These are phyloP conservation scores for Zasmidium citrigriseum DNA, from an alignment of 2,329 filamentous ascomycete genomes.

Conservation along the genomic window DNA sequence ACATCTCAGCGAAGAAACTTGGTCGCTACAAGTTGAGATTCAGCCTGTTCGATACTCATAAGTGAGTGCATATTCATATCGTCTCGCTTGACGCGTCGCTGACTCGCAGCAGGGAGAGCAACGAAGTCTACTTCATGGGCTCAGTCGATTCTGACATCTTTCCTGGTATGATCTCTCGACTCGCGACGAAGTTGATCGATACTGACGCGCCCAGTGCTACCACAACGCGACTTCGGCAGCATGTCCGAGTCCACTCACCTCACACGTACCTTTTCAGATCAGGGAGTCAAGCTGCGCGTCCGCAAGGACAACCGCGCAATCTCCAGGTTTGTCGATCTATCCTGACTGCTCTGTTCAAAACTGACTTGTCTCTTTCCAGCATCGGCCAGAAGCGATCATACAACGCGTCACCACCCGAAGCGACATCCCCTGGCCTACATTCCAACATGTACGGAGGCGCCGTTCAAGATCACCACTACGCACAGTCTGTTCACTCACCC, in stretches of 20 bases:
- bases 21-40: constrained; percentile 76
- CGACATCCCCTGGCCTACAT: constrained; percentile 18
- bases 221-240: constrained; percentile 70
- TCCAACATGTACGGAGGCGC: constrained; percentile 18
- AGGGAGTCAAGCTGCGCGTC: constrained; percentile 79
- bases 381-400: constrained; percentile 21
- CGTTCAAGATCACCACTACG: constrained; percentile 21
- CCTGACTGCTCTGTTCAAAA: neutral
- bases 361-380: constrained; percentile 10
- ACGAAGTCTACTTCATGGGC: constrained; percentile 53
- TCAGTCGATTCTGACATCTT: constrained; percentile 67
- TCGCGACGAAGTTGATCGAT: neutral
- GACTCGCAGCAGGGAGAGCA: constrained; percentile 28
- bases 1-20: constrained; percentile 75
- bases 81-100: neutral
- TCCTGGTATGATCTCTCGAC: constrained; percentile 53
- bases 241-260: constrained; percentile 80
- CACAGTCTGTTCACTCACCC: constrained; percentile 17
- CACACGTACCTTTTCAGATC: constrained; percentile 80
- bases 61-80: constrained; percentile 43
- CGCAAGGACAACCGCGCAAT: constrained; percentile 72
- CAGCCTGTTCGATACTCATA: constrained; percentile 72
- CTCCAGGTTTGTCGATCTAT: constrained; percentile 13
- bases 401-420: constrained; percentile 21
- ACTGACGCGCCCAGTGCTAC: constrained; percentile 16